Evolutionary conservation across 139 green algal genomes (phyloP), one percentile per base, ranked within the genome.

Genomic region (Ettlia oleoabundans): DNA sequence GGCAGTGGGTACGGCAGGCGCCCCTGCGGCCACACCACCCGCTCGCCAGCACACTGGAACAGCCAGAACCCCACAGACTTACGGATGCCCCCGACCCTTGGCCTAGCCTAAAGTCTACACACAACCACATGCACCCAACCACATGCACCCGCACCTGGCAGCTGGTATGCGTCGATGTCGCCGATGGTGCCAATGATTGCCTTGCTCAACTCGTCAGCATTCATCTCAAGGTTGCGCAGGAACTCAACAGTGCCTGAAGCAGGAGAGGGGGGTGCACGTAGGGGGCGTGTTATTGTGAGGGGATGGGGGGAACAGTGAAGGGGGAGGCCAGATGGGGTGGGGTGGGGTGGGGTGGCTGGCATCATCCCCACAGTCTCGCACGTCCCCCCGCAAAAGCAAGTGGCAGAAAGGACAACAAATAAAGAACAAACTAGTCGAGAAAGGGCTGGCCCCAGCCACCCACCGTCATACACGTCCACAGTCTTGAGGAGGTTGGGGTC

Each of bases 401-500:
- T 15, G 55, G 15, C 10, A 15, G 47, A 58, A 58, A 15, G 15
- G 55, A 28, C 18, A 22, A 5, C 15, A 65, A 65, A 65, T 9
- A 65, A 22, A n/a, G 55, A n/a, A 65, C 15, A 58, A 58, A 58
- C 47, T 15, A 58, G 13, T 15, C 47, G 10, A 65, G 18, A 22
- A n/a, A 28, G 28, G 55, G 21, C 55, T n/a, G 21, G 18, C 63
- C 63, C 63, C 63, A 41, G n/a, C 63, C 28, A 22, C 63, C 63
- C 58, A 88, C 80, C 86, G 62, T 91, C 86, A 91, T 91, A 92
- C n/a, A 89, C 86, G 64, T 95, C 92, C 28, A 99, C 41, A 1
- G 97, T 99, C 63, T 95, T 93, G 47, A 97, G 76, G 78, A 99
- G 89, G 92, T 99, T 99, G 74, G 97, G 97, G 86, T 99, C 97